Evolutionary conservation across 1,139 yeast species (phyloP), one percentile per base, ranked within the genome.

Genomic region (Sugiyamaella novakii): DNA sequence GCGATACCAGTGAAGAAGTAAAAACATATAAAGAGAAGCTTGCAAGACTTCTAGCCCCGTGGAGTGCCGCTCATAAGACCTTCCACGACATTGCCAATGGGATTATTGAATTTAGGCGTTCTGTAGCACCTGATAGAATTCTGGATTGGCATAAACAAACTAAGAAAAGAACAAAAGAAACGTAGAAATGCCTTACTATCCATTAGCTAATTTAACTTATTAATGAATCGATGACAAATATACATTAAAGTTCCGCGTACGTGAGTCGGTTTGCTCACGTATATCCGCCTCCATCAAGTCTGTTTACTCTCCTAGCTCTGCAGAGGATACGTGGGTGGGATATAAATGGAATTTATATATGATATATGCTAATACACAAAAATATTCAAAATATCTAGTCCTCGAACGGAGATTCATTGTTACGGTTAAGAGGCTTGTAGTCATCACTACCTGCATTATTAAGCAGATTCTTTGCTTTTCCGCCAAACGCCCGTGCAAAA

Each of bases 1-100:
- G 64, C 3, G 49, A 52, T 21, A 52, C 61, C 22, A 49, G 51
- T 8, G 55, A 54, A 35, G 59, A 55, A n/a, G 50, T 57, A 37
- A 52, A 51, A 22, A 45, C 51, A 36, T 62, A 61, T 46, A 57
- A 52, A 19, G 49, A 46, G 37, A 54, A 50, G 19, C 46, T 60
- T 25, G 42, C 30, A 2, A 42, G 17, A 19, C 33, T 22, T 21
- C 31, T 52, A n/a, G 24, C 29, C 21, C 30, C 44, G 2, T 25
- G 28, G 28, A 42, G 30, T 7, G 24, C 22, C 2, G 21, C 11
- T 14, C 29, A 33, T 10, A 34, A 34, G 15, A 46, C 47, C 17
- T 57, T 56, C 46, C 54, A 53, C 18, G 45, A 49, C 11, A 38
- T 53, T 6, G 56, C 53, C 3, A 22, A 49, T 19, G 43, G 42